Base-by-base conservation (phyloP, 495 filamentous ascomycete species). In the Trichocladium antarcticum region DNA sequence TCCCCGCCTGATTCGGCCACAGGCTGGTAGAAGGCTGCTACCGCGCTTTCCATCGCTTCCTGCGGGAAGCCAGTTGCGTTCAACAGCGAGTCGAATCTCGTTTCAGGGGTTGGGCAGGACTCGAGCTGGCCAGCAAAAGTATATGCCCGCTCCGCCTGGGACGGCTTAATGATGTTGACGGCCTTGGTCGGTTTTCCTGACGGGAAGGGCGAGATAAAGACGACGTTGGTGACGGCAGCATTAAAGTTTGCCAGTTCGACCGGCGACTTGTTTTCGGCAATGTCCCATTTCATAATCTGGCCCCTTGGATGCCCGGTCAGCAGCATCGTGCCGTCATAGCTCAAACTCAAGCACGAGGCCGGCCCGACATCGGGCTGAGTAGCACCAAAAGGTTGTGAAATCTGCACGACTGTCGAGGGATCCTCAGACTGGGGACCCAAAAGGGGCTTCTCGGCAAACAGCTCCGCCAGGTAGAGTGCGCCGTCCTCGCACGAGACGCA, bases 401-500 rank as follows among this genome's bases (percentile, higher is more conserved):
- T 66, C 50, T 84, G 82, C 1, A 78, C 69, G 9, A 68, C 68
- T 2, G 68, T 68, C 7, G 70, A 62, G 32, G 61, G 56, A 24
- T 66, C 62, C 9, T 83, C 80, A 10, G 74, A 73, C 28, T 65
- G 68, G 1, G 73, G 61, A 35, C 85, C 77, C 47, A 81, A 63
- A 10, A 86, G 69, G 5, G 74, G 64, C 50, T 71, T 72, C 19
- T 76, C 74, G 47, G 55, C 62, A 40, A 85, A 85, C 53, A 96
- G 78, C 55, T 89, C 82, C 24, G 92, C 65, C n/a, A 83, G 71
- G 58, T 90, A 89, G 15, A 95, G 68, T 17, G 80, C 84, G 5
- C 89, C 84, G 59, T 95, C 85, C 50, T 87, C 85, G 53, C 87
- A 85, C 9, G 86, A 85, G 20, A 80, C 79, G 59, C 85, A 96